phyloP scores from a whole-genome alignment of 2,329 filamentous ascomycete genomes.

The Xylariaceae sp. region DNA sequence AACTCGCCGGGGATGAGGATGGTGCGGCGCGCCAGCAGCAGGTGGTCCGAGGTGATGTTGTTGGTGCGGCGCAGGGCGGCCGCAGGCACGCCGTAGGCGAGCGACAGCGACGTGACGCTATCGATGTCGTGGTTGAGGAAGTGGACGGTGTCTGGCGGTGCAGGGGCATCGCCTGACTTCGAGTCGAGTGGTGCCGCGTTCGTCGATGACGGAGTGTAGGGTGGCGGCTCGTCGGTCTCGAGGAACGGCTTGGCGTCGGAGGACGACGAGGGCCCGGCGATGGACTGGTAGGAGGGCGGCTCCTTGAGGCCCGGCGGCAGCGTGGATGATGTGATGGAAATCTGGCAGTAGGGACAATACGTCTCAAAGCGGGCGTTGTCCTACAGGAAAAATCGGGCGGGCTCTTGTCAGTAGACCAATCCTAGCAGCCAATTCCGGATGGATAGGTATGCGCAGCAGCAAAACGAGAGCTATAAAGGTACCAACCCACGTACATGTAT shows the following conservation, averaged over 20 bases:
- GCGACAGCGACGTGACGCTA: constrained; percentile 57
- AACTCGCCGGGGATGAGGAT: constrained; percentile 63
- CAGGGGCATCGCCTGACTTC: constrained; percentile 19
- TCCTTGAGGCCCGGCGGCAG: constrained; percentile 57
- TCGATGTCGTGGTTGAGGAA: constrained; percentile 66
- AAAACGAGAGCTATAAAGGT: constrained; percentile 1
- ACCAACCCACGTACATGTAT: constrained; percentile 45
- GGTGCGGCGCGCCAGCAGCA: constrained; percentile 61
- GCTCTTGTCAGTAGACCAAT: too few relatives aligned
- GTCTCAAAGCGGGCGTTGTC: constrained; percentile 59
- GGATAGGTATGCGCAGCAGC: constrained; percentile 6
- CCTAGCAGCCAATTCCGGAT: too few relatives aligned
- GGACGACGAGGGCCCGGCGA: constrained; percentile 23
- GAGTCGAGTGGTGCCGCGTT: constrained; percentile 12
- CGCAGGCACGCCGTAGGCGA: constrained; percentile 64
- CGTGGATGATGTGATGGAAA: constrained; percentile 46
- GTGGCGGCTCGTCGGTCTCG: constrained; percentile 23
- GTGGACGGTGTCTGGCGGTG: constrained; percentile 54
- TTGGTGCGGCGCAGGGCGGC: constrained; percentile 57
- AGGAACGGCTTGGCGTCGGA: constrained; percentile 1
- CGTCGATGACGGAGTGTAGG: constrained; percentile 27
- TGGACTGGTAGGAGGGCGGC: constrained; percentile 56
- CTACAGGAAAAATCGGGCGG: constrained; percentile 29
- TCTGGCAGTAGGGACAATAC: constrained; percentile 70
- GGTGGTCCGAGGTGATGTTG: constrained; percentile 62